Evolutionary conservation across 1,284 basidiomycete species (phyloP), one percentile per base, ranked within the genome.

Genomic region (Fomitopsis pinicola): DNA sequence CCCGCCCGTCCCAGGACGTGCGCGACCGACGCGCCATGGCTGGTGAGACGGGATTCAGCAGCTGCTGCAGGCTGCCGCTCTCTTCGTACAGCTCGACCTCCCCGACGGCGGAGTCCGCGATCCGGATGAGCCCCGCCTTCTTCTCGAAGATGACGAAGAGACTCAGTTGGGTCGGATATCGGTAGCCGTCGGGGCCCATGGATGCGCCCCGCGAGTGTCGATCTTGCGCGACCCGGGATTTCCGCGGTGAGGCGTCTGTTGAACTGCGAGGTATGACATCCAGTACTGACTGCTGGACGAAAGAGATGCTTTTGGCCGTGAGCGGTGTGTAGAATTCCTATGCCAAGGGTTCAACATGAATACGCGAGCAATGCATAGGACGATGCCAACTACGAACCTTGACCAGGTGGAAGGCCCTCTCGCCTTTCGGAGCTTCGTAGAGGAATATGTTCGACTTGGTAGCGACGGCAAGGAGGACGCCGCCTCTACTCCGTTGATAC

Each of bases 131-230:
- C 26, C 86, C 84, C 1, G 90, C 89, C 68, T 89, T 92, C 75
- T 93, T 93, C 71, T 92, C 91, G 69, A 93, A 93, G 30, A 87
- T 76, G 59, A 91, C 84, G 67, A 92, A 92, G 12, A 93, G 76
- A 64, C 84, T 85, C 67, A 89, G 82, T 64, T 92, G 90, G 2
- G 82, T 80, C 26, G 86, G 85, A 68, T 88, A 88, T 57, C 77
- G 77, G 57, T 59, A 66, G 59, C 40, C 53, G 40, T 75, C 73
- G 3, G 63, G 60, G 44, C 67, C 66, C 68, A 77, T 59, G 14
- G 72, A 73, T 46, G 66, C 63, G 35, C 68, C 64, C 26, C 71
- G 71, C 19, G 65, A 30, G 59, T 70, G 71, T 19, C 68, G 72
- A 62, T 50, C 72, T 73, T 58, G 71, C 62, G 62, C 28, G 35